Base-by-base conservation (phyloP, 2,329 filamentous ascomycete genomes). In the Epicoccum sorghinum region DNA sequence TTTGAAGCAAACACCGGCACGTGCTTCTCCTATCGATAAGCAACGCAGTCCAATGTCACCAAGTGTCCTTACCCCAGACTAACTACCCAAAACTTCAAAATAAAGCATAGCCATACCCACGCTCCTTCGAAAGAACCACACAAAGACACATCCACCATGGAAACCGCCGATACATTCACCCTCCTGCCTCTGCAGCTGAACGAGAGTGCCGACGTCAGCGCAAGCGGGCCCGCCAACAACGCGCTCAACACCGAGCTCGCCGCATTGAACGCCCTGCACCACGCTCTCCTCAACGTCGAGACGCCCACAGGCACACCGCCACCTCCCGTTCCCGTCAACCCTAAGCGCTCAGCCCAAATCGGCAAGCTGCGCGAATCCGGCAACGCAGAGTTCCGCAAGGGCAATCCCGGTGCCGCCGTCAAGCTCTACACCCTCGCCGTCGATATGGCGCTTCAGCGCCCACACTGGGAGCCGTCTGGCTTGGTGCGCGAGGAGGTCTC, bases 361-460 rank as follows among this genome's bases (percentile, higher is more conserved):
- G 86, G 82, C 77, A 98, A 98, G 79, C 87, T 98, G 62, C 90
- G 92, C 73, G 95, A 98, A 74, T 84, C 84, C 52, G 93, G 91
- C 68, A 96, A 96, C 80, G 79, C 79, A 54, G 86, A 90, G 65
- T 93, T 90, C 81, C 89, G 91, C 76, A 93, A 93, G 77, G 83
- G 83, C 66, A 83, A 86, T 64, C 86, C 89, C 78, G 77, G 76
- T 51, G 91, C 96, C 49, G 93, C 93, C 4, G 82, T 91, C 64
- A 87, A 87, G 64, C 83, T 93, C 64, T 97, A 98, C 80, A 84
- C 84, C 0, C 84, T 93, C n/a, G 93, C 91, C 1, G 83, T 98
- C 51, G 87, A 95, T 62, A 96, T 98, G 93, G 93, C 92, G 3
- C 78, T 91, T 35, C 82, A 82, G 7, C 83, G 95, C 4, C 93